A percentile compares a stretch with the other conserved stretches of the same genome.
Evolutionary conservation across 495 filamentous ascomycete genomes (phyloP).

Genomic region (Podospora comata): DNA sequence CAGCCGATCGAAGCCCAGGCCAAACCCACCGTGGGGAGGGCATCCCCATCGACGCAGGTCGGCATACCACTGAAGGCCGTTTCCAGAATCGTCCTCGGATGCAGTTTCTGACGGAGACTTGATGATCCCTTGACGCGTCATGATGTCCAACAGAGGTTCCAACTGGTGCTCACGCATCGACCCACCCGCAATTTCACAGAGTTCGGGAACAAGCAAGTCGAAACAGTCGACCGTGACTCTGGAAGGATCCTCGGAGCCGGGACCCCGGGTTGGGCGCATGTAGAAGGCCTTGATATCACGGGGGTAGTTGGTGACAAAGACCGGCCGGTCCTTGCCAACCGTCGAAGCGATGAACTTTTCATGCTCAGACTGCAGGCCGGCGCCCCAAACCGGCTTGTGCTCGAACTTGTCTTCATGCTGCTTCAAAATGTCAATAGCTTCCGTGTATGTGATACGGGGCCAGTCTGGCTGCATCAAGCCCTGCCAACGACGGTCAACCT

Average conservation of each 20-base stretch:
- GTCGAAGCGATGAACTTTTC: conserved; percentile 79
- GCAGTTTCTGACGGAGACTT: conserved; percentile 15
- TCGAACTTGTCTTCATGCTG: conserved; percentile 62
- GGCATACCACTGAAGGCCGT: conserved; percentile 80
- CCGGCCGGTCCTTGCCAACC: conserved; percentile 64
- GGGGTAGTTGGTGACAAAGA: conserved; percentile 95
- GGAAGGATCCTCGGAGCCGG: conserved; percentile 20
- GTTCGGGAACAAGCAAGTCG: conserved; percentile 85
- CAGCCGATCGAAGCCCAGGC: conserved; percentile 87
- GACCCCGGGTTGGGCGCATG: conserved; percentile 64
- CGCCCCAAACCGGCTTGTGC: conserved; percentile 64
- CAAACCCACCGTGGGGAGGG: conserved; percentile 95
- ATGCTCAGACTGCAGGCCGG: conserved; percentile 84
- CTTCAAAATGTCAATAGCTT: conserved; percentile 68
- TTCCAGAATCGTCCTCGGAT: conserved; percentile 13
- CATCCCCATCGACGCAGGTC: conserved; percentile 91
- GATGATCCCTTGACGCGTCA: conserved; percentile 48
- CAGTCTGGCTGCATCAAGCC: conserved; percentile 60
- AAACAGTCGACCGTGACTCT: conserved; percentile 82
- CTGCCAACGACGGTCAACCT: conserved; percentile 66
- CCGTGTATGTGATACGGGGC: conserved; percentile 81
- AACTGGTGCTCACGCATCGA: conserved; percentile 90
- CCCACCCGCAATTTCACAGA: conserved; percentile 87
- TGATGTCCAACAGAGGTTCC: conserved; percentile 63
- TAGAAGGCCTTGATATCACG: conserved; percentile 89